A percentile compares a stretch with the other conserved stretches of the same genome.
Evolutionary conservation across 2,329 filamentous ascomycete genomes (phyloP).

Genomic region (Pseudocercospora eumusae): DNA sequence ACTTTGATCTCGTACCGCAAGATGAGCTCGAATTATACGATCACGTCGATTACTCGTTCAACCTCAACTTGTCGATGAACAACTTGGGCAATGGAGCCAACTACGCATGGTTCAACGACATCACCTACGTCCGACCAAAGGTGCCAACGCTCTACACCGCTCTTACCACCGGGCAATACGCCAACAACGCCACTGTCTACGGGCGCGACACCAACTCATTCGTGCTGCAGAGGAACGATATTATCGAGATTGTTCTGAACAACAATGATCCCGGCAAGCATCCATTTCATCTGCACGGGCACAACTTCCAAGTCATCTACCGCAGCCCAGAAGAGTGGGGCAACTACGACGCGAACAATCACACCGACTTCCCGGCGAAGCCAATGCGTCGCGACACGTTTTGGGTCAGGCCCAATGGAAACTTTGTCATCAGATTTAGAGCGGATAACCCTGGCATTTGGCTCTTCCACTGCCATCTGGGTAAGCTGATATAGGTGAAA

Average conservation of each 20-base stretch:
- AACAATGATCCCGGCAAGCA: conserved; percentile 72
- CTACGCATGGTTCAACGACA: conserved; percentile 68
- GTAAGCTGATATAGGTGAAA: conserved; percentile 10
- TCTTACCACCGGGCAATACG: conserved; percentile 60
- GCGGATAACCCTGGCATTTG: conserved; percentile 46
- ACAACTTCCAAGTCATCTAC: conserved; percentile 66
- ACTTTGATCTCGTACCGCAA: conserved; percentile 68
- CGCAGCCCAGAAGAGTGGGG: conserved; percentile 40
- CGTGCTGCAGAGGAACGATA: conserved; percentile 64
- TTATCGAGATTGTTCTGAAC: conserved; percentile 77
- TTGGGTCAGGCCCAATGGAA: conserved; percentile 56
- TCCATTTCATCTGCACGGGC: conserved; percentile 75
- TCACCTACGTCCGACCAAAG: conserved; percentile 72
- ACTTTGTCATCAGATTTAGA: conserved; percentile 58
- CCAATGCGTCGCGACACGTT: conserved; percentile 58
- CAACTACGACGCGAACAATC: conserved; percentile 39
- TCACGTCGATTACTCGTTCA: conserved; percentile 64
- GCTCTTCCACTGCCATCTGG: conserved; percentile 50
- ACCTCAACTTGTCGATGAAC: conserved; percentile 62
- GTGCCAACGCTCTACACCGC: conserved; percentile 80
- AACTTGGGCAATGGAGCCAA: conserved; percentile 66
- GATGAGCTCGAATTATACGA: conserved; percentile 64
- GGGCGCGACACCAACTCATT: conserved; percentile 59
- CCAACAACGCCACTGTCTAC: conserved; percentile 47
- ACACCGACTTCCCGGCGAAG: conserved; percentile 40